phyloP scores from a whole-genome alignment of 1,139 yeast species.

The Sugiyamaella xylanicola region DNA sequence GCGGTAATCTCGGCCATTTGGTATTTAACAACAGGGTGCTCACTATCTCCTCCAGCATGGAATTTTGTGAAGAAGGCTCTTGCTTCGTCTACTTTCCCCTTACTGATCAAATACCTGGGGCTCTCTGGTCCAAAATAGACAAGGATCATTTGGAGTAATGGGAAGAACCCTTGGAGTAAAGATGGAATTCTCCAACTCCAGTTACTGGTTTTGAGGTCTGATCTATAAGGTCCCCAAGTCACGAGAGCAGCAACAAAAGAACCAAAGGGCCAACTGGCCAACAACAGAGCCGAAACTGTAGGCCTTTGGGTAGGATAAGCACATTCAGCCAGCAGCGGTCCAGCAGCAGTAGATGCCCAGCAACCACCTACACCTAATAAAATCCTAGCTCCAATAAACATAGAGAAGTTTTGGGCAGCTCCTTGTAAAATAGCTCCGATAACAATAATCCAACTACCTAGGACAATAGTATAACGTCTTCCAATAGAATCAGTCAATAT shows the following conservation, averaged over 20 bases:
- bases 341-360: constrained; percentile 48
- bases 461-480: constrained; percentile 26
- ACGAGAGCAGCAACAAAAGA: constrained; percentile 59
- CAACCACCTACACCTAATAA: constrained; percentile 54
- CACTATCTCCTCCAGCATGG: constrained; percentile 32
- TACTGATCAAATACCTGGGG: constrained; percentile 62
- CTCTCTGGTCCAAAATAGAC: constrained; percentile 67
- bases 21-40: constrained; percentile 22
- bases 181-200: constrained; percentile 52
- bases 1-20: constrained; percentile 26
- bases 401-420: constrained; percentile 47
- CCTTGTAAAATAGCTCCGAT: constrained; percentile 36
- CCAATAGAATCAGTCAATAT: constrained; percentile 25
- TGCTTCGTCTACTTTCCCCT: constrained; percentile 51
- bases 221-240: constrained; percentile 49
- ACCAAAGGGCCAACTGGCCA: constrained; percentile 57
- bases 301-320: constrained; percentile 50
- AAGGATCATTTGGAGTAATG: constrained; percentile 55
- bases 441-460: constrained; percentile 34
- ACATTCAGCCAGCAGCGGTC: constrained; percentile 47
- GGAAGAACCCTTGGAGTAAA: constrained; percentile 46
- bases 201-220: constrained; percentile 31
- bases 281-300: constrained; percentile 50
- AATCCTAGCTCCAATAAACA: constrained; percentile 53
- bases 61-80: constrained; percentile 37